Evolutionary conservation across 176 grass and related monocot species (phyloP).

Genomic region (Saccharum spontaneum): DNA sequence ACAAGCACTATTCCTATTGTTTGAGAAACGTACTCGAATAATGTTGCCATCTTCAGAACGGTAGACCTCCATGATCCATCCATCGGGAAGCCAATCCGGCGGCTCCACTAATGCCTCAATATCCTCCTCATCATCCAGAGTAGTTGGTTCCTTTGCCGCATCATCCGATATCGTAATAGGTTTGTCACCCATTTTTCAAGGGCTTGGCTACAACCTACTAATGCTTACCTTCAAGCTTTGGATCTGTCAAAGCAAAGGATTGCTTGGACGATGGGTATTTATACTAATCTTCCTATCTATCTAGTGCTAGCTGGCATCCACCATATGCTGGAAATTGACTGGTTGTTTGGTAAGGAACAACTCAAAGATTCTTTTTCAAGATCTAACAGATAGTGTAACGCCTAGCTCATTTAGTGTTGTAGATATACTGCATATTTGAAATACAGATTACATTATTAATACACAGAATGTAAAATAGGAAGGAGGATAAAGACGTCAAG

Average conservation of each 20-base stretch:
- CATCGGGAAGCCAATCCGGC: conserved; percentile 9
- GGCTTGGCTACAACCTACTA: too few species aligned
- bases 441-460: background rate
- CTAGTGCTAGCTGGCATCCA: background rate
- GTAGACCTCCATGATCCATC: conserved; percentile 14
- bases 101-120: background rate
- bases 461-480: too few species aligned
- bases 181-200: background rate
- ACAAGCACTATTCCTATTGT: background rate
- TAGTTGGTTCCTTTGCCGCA: background rate
- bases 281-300: background rate
- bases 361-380: background rate
- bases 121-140: background rate
- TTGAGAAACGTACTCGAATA: conserved; percentile 25
- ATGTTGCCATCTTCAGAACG: background rate
- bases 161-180: background rate
- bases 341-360: background rate
- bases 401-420: background rate
- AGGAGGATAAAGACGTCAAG: too few species aligned
- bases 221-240: background rate
- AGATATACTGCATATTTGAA: background rate
- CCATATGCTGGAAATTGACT: background rate
- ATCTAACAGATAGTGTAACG: background rate
- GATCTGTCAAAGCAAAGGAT: background rate
- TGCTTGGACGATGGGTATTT: background rate